phyloP scores from a whole-genome alignment of 495 filamentous ascomycete genomes.

The Hypoxylon fragiforme region DNA sequence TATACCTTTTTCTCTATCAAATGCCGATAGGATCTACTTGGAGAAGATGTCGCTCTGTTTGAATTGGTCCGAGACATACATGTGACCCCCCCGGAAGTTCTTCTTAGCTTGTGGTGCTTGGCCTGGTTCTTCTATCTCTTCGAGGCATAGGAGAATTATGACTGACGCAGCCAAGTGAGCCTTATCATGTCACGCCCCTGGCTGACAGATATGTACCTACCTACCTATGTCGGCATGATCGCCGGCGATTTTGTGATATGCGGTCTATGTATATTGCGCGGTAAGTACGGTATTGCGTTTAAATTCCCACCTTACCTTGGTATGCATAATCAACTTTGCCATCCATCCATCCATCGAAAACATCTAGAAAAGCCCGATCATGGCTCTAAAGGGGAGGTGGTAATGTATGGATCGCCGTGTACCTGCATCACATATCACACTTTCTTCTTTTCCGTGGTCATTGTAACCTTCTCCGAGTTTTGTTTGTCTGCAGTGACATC shows the following conservation, averaged over 20 bases:
- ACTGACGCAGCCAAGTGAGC: not conserved
- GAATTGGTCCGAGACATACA: too few species aligned
- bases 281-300: not conserved
- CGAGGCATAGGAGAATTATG: not conserved
- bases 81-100: too few species aligned
- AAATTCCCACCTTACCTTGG: too few species aligned
- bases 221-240: slow-evolving; percentile 21
- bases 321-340: too few species aligned
- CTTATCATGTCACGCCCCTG: not conserved
- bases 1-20: too few species aligned
- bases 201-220: slow-evolving; percentile 3
- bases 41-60: too few species aligned
- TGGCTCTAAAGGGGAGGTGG: not conserved
- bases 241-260: slow-evolving; percentile 3
- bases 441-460: not conserved
- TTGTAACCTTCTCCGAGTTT: not conserved
- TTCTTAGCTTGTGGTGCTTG: too few species aligned
- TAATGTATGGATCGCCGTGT: not conserved
- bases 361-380: not conserved
- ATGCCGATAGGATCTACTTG: too few species aligned
- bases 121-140: not conserved
- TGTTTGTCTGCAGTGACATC: not conserved
- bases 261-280: not conserved
- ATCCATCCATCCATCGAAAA: not conserved
- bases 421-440: not conserved